These are phyloP conservation scores for Gracilaria caudata DNA, from an alignment of 23 red algal genomes.

Conservation along the genomic window DNA sequence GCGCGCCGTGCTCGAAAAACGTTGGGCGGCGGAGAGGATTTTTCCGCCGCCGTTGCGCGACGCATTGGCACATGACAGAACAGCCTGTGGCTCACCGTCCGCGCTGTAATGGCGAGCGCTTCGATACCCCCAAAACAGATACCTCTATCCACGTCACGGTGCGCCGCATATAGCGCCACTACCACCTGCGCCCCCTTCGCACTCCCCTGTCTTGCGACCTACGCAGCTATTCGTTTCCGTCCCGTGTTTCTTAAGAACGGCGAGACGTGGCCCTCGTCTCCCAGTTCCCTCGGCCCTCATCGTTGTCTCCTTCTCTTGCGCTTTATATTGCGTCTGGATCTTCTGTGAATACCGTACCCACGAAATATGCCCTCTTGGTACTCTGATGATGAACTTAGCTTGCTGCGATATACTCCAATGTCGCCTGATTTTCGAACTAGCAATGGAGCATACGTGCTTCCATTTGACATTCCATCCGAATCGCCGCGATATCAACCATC, in stretches of 20 bases:
- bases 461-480: neutral
- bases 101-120: neutral
- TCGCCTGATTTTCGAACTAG: constrained; percentile 19
- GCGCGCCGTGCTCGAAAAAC: neutral
- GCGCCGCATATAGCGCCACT: neutral
- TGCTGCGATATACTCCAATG: constrained; percentile 27
- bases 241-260: neutral
- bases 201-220: neutral
- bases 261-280: neutral
- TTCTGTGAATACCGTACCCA: neutral
- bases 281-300: neutral
- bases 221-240: no score
- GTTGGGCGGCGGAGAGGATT: no score
- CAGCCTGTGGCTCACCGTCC: neutral
- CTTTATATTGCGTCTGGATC: neutral
- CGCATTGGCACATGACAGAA: neutral
- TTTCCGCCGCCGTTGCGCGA: neutral
- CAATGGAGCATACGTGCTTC: neutral
- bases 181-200: no score
- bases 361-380: constrained; percentile 33
- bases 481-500: neutral
- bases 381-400: constrained; percentile 19
- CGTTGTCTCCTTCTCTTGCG: neutral
- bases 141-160: neutral
- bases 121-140: neutral